Conservation (phyloP, 192 early-diverging fungal species). For the Coemansia sp. region DNA sequence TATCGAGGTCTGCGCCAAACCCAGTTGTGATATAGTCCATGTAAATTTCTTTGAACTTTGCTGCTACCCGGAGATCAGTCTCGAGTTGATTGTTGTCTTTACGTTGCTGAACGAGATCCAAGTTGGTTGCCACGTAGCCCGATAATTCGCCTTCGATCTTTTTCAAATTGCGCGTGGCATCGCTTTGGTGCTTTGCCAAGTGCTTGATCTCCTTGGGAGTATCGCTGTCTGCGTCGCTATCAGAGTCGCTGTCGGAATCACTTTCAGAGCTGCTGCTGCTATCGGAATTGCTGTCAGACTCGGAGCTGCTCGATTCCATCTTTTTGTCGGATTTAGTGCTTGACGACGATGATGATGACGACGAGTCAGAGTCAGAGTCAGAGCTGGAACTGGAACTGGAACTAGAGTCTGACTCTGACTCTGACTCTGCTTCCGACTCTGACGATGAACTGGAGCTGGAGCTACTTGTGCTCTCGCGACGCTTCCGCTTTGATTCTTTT, state of each 20-base stretch:
- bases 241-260: slow-evolving; percentile 13
- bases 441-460: slow-evolving; percentile 7
- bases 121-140: slow-evolving; percentile 38
- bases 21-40: slow-evolving; percentile 49
- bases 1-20: slow-evolving; percentile 48
- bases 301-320: slow-evolving; percentile 7
- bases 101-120: slow-evolving; percentile 29
- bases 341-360: not conserved
- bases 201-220: slow-evolving; percentile 13
- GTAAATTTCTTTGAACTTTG: slow-evolving; percentile 47
- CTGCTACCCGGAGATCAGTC: slow-evolving; percentile 14
- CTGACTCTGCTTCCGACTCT: not conserved
- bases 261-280: slow-evolving; percentile 5
- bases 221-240: slow-evolving; percentile 3
- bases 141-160: slow-evolving; percentile 15
- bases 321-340: slow-evolving; percentile 4
- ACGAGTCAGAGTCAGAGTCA: not conserved
- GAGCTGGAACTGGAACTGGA: not conserved
- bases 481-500: slow-evolving; percentile 19
- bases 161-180: slow-evolving; percentile 12
- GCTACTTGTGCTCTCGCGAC: slow-evolving; percentile 8
- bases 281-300: slow-evolving; percentile 1
- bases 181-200: slow-evolving; percentile 17
- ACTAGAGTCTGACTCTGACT: slow-evolving; percentile 2
- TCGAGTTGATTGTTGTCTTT: not conserved